These are phyloP conservation scores for Sporothrix inflata DNA, from an alignment of 2,329 filamentous ascomycete genomes.

Conservation along the genomic window DNA sequence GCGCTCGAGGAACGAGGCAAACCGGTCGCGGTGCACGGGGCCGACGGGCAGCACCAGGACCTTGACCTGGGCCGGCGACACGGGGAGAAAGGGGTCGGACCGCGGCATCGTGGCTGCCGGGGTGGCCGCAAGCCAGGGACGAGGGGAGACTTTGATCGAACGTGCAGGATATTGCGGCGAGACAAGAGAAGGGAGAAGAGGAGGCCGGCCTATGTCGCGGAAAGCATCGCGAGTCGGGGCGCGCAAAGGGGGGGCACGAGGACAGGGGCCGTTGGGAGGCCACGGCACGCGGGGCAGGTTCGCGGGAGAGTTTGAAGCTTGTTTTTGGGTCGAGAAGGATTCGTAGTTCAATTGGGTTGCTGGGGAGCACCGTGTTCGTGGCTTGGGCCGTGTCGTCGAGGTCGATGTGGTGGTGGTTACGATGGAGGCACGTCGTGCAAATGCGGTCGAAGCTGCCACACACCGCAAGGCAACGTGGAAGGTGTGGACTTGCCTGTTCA, in stretches of 20 bases:
- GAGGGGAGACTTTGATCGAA: background rate
- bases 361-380: too few relatives aligned
- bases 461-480: slow-evolving; percentile 23
- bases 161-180: background rate
- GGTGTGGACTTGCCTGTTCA: slow-evolving; percentile 23
- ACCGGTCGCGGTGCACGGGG: slow-evolving; percentile 79
- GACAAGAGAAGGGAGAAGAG: background rate
- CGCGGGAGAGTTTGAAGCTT: background rate
- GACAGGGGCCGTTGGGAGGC: background rate
- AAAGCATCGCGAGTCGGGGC: slow-evolving; percentile 25
- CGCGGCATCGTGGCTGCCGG: slow-evolving; percentile 31
- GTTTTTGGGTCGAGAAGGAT: background rate
- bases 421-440: slow-evolving; percentile 14
- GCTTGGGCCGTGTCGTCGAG: background rate
- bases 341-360: background rate
- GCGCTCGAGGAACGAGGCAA: slow-evolving; percentile 75
- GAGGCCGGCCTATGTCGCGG: slow-evolving; percentile 11
- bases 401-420: slow-evolving; percentile 12
- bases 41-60: slow-evolving; percentile 86
- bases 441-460: slow-evolving; percentile 10
- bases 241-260: slow-evolving; percentile 10
- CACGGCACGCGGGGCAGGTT: background rate
- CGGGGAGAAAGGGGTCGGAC: slow-evolving; percentile 84
- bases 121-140: background rate
- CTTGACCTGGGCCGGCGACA: slow-evolving; percentile 88